These are phyloP conservation scores for Takakia lepidozioides DNA, from an alignment of 225 moss, liverwort and hornwort genomes.

Conservation along the genomic window DNA sequence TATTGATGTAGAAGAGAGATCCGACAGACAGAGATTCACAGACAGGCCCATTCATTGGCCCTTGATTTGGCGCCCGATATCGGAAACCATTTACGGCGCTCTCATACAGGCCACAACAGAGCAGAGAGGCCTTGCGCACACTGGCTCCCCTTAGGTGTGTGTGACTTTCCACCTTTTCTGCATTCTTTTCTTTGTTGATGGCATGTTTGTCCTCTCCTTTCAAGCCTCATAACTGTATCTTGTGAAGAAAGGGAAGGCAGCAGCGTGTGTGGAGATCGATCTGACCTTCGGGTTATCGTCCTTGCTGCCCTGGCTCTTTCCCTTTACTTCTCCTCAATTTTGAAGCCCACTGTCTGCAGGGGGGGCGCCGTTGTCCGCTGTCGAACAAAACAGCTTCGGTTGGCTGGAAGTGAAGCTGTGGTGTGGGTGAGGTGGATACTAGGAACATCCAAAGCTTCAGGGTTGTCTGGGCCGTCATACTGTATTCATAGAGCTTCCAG, in stretches of 20 bases:
- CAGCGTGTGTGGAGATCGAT: not conserved
- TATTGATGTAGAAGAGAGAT: constrained; percentile 5
- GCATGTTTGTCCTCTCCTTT: too few species aligned
- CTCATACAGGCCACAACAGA: constrained; percentile 2
- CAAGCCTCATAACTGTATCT: too few species aligned
- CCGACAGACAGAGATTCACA: not conserved
- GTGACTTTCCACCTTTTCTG: not conserved
- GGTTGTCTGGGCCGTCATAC: not conserved
- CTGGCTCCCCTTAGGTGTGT: constrained; percentile 6
- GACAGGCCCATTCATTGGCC: constrained; percentile 7
- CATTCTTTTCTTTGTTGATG: not conserved
- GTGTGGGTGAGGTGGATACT: too few species aligned
- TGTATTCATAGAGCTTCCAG: constrained; percentile 6
- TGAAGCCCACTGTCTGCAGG: not conserved
- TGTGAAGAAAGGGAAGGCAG: too few species aligned
- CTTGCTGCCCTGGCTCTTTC: not conserved
- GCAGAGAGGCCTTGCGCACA: not conserved
- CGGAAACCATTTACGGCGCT: too few species aligned
- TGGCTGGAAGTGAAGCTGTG: too few species aligned
- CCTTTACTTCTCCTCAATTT: not conserved
- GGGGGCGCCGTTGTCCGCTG: not conserved
- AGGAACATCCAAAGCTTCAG: constrained; percentile 6
- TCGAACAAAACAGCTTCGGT: too few species aligned
- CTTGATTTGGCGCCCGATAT: constrained; percentile 2
- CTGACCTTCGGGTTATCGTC: too few species aligned